Percentiles rank a stretch among this genome's conserved stretches.
Conservation (phyloP, 2,329 filamentous ascomycete species). For the Fusarium drepaniforme region DNA sequence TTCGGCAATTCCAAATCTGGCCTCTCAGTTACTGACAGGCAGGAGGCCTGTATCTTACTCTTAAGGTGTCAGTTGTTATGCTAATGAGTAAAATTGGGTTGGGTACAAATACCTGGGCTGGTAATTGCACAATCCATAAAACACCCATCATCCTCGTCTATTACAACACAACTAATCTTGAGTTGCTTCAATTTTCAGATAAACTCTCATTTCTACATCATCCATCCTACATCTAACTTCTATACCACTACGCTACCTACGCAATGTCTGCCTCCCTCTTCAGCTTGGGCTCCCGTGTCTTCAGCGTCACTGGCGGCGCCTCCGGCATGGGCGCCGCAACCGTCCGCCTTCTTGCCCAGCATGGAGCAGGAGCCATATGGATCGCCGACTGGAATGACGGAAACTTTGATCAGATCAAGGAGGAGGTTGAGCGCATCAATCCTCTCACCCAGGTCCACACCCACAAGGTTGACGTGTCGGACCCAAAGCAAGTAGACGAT, state of each 20-base stretch:
- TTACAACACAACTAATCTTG: neutral
- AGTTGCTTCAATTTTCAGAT: neutral
- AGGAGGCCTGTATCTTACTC: neutral
- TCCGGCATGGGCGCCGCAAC: neutral
- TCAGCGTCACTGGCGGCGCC: neutral
- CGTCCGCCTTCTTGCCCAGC: neutral
- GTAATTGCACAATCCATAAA: neutral
- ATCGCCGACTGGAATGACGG: neutral
- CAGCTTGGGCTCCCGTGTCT: neutral
- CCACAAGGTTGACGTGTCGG: neutral
- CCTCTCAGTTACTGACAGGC: neutral
- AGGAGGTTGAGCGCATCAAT: neutral
- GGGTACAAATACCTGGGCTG: neutral
- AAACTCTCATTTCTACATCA: neutral
- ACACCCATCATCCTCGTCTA: neutral
- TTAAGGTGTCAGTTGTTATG: neutral
- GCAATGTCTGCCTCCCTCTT: neutral
- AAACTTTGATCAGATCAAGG: neutral
- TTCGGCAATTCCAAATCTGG: neutral
- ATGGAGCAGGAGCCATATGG: neutral
- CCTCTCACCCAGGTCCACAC: neutral
- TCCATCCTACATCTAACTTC: neutral
- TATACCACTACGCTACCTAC: neutral
- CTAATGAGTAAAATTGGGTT: neutral
- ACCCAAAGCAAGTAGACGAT: neutral